A percentile compares a stretch with the other conserved stretches of the same genome.
Evolutionary conservation across 306 rosid genomes (phyloP).

Genomic region (Trifolium repens): DNA sequence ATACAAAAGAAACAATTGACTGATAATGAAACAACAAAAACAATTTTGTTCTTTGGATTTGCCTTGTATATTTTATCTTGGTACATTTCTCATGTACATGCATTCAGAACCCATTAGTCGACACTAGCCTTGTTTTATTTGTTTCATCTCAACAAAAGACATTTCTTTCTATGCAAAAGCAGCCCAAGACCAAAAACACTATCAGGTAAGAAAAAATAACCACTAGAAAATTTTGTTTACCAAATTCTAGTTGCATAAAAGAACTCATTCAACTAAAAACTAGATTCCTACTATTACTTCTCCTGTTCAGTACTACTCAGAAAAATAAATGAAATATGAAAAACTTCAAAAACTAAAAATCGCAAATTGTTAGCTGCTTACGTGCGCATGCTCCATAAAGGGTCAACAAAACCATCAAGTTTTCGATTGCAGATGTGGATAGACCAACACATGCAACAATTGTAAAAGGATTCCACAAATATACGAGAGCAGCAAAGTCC

Average conservation of each 20-base stretch:
- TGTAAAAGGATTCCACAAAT: conserved; percentile 62
- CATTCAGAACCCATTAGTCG: background rate
- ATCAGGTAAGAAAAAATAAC: conserved; percentile 15
- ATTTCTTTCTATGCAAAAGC: conserved; percentile 17
- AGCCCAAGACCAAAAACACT: conserved; percentile 24
- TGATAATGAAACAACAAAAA: background rate
- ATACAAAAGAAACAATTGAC: conserved; percentile 25
- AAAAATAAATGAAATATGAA: conserved; percentile 27
- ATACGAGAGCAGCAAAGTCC: conserved; percentile 53
- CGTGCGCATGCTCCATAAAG: conserved; percentile 58
- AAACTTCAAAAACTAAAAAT: conserved; percentile 16
- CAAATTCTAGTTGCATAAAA: conserved; percentile 14
- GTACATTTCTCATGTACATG: background rate
- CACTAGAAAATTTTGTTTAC: background rate
- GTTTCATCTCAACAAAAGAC: conserved; percentile 16
- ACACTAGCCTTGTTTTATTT: background rate
- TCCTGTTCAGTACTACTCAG: background rate
- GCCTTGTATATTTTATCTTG: background rate
- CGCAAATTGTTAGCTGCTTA: conserved; percentile 42
- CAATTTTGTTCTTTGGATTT: background rate
- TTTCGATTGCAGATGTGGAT: conserved; percentile 59
- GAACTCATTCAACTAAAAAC: conserved; percentile 20
- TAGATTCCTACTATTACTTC: conserved; percentile 16
- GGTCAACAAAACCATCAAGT: conserved; percentile 50
- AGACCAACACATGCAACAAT: conserved; percentile 58